A percentile compares a stretch with the other conserved stretches of the same genome.
These are phyloP conservation scores for Beauveria brongniartii DNA, from an alignment of 2,329 filamentous ascomycete species.

Conservation along the genomic window DNA sequence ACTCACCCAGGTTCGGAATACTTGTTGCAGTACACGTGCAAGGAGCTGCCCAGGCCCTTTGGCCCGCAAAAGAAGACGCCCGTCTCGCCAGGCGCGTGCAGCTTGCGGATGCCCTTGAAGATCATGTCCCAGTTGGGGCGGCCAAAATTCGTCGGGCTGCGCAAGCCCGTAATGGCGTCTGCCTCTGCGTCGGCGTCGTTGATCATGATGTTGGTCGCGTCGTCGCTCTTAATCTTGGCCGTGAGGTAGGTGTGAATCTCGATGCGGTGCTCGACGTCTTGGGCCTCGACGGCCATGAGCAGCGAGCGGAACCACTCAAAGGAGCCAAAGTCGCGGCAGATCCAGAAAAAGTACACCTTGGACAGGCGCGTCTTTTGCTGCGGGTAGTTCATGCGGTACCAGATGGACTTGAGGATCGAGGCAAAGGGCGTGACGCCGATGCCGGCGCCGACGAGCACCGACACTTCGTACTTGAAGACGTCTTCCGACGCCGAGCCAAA, in stretches of 20 bases:
- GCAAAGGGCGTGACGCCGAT: slow-evolving; percentile 84
- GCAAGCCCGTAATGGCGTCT: slow-evolving; percentile 75
- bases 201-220: slow-evolving; percentile 88
- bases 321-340: slow-evolving; percentile 78
- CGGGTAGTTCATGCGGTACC: slow-evolving; percentile 87
- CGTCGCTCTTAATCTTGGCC: slow-evolving; percentile 77
- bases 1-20: slow-evolving; percentile 73
- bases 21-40: slow-evolving; percentile 82
- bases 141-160: slow-evolving; percentile 78
- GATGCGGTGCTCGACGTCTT: slow-evolving; percentile 75
- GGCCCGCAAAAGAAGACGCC: slow-evolving; percentile 83
- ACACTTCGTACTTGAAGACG: slow-evolving; percentile 81
- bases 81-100: slow-evolving; percentile 64
- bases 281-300: slow-evolving; percentile 75
- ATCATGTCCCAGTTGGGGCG: slow-evolving; percentile 88
- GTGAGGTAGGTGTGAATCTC: slow-evolving; percentile 88
- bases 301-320: slow-evolving; percentile 88
- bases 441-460: slow-evolving; percentile 71
- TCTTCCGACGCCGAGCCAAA: slow-evolving; percentile 83
- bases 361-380: slow-evolving; percentile 69
- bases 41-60: slow-evolving; percentile 65
- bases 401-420: slow-evolving; percentile 82
- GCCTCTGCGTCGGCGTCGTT: slow-evolving; percentile 79
- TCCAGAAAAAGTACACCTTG: slow-evolving; percentile 92
- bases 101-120: slow-evolving; percentile 73